Evolutionary conservation across 148 eudicot species (phyloP).

Genomic region (Hydrangea macrophylla): DNA sequence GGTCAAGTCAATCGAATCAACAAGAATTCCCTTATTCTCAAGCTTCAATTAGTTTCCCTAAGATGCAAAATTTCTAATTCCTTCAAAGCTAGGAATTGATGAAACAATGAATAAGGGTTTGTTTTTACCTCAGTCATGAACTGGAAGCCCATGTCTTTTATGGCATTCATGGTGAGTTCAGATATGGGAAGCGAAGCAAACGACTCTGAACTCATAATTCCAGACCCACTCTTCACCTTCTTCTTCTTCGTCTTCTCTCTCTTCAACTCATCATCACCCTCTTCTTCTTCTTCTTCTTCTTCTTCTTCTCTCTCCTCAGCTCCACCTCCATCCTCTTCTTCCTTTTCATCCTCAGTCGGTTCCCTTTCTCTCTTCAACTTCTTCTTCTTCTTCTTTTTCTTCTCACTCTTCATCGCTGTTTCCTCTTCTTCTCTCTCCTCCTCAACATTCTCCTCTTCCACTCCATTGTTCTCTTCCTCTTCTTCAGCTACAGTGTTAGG

Average conservation of each 20-base stretch:
- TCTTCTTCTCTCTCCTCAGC: conserved; percentile 15
- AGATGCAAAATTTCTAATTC: no score
- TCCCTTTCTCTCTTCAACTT: conserved; percentile 6
- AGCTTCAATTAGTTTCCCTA: background rate
- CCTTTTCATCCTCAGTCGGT: background rate
- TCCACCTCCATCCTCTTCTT: conserved; percentile 11
- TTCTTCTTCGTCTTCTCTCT: conserved; percentile 18
- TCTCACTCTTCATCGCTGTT: conserved; percentile 1
- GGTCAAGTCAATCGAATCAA: background rate
- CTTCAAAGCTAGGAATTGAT: no score
- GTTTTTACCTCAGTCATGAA: conserved; percentile 87
- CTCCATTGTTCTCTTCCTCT: background rate
- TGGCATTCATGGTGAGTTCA: conserved; percentile 48
- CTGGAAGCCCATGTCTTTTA: conserved; percentile 49
- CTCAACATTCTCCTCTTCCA: background rate
- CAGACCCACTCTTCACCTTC: conserved; percentile 38
- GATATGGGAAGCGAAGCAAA: conserved; percentile 53
- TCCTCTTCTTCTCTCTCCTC: conserved; percentile 8
- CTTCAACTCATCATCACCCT: conserved; percentile 4
- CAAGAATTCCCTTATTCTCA: background rate
- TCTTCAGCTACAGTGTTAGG: no score
- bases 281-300: no score
- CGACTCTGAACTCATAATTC: conserved; percentile 70
- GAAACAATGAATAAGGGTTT: background rate
- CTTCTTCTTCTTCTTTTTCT: conserved; percentile 8